A percentile compares a stretch with the other conserved stretches of the same genome.
Conservation (phyloP, 441 rosid species). For the Lepidium campestre region DNA sequence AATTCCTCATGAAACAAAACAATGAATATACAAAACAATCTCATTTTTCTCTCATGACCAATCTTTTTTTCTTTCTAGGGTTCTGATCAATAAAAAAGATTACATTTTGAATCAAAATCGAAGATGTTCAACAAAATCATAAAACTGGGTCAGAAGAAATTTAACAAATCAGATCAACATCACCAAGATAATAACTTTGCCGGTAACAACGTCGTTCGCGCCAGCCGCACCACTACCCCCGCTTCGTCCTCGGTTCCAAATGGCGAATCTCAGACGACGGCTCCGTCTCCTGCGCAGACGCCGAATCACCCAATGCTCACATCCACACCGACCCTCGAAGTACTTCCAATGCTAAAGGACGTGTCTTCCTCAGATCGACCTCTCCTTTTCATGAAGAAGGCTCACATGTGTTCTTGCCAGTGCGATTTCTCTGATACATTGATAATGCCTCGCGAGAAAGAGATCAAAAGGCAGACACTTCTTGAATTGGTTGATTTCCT, state of each 20-base stretch:
- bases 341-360: slow-evolving; percentile 34
- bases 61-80: slow-evolving; percentile 1
- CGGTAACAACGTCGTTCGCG: slow-evolving; percentile 23
- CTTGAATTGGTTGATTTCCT: slow-evolving; percentile 37
- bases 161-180: slow-evolving; percentile 39
- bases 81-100: slow-evolving; percentile 13
- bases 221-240: slow-evolving; percentile 1
- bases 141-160: slow-evolving; percentile 40
- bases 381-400: slow-evolving; percentile 36
- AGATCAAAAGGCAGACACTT: slow-evolving; percentile 39
- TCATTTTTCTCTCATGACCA: background rate
- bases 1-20: background rate
- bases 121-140: slow-evolving; percentile 45
- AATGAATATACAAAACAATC: too few species aligned
- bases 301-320: slow-evolving; percentile 19
- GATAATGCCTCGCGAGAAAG: slow-evolving; percentile 40
- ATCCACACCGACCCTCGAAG: slow-evolving; percentile 24
- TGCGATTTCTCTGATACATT: slow-evolving; percentile 37
- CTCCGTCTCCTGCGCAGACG: slow-evolving; percentile 19
- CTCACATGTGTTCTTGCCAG: slow-evolving; percentile 39
- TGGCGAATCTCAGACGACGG: slow-evolving; percentile 21
- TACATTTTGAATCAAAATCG: background rate
- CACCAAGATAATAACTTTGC: slow-evolving; percentile 15
- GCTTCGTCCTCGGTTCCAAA: background rate
- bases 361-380: slow-evolving; percentile 36